A percentile compares a stretch with the other conserved stretches of the same genome.
phyloP scores from a whole-genome alignment of 1,284 basidiomycete genomes.

The Inonotus obliquus region DNA sequence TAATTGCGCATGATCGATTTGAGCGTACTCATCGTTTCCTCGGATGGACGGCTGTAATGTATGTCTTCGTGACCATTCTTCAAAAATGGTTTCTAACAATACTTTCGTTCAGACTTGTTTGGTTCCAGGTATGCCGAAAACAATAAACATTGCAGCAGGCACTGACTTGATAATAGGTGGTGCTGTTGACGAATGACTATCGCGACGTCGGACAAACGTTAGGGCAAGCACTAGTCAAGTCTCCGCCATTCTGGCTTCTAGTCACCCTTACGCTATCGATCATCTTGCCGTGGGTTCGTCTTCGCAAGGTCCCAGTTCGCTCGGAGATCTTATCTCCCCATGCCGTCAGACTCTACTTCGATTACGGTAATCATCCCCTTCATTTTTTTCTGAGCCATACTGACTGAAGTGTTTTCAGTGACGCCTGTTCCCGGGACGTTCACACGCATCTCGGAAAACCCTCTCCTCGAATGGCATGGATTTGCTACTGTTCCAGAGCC shows the following conservation, averaged over 20 bases:
- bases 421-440: conserved; percentile 52
- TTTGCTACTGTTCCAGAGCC: conserved; percentile 53
- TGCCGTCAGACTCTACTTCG: conserved; percentile 53
- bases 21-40: conserved; percentile 52
- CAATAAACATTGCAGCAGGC: conserved; percentile 48
- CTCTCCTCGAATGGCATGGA: conserved; percentile 57
- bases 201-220: conserved; percentile 35
- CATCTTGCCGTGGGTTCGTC: conserved; percentile 48
- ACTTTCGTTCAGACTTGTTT: conserved; percentile 35
- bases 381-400: background rate
- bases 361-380: conserved; percentile 37
- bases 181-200: conserved; percentile 52
- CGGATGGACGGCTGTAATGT: conserved; percentile 47
- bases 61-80: background rate
- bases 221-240: conserved; percentile 38
- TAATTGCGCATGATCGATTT: conserved; percentile 46
- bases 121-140: conserved; percentile 42
- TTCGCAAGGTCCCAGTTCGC: conserved; percentile 50
- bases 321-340: conserved; percentile 51
- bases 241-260: conserved; percentile 52
- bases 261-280: conserved; percentile 47
- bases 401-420: conserved; percentile 22
- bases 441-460: conserved; percentile 47
- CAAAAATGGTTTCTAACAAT: background rate
- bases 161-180: conserved; percentile 32